These are phyloP conservation scores for Nothopassalora personata DNA, from an alignment of 2,329 filamentous ascomycete species.

Conservation along the genomic window DNA sequence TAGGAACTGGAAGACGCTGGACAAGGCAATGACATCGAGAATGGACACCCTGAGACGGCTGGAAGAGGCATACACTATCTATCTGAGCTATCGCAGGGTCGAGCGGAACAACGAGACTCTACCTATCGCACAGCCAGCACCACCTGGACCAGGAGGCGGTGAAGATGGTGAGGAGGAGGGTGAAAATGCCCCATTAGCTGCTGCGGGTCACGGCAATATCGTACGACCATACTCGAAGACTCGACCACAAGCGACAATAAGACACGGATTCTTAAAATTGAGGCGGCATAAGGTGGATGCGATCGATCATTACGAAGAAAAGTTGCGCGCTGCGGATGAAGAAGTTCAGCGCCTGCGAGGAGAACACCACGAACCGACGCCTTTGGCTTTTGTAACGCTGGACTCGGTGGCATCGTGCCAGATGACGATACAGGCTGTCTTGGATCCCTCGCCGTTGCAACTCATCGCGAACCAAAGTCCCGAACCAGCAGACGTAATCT, in stretches of 20 bases:
- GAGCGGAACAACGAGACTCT: constrained; percentile 46
- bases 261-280: constrained; percentile 71
- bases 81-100: constrained; percentile 56
- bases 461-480: constrained; percentile 82
- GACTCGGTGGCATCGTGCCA: constrained; percentile 87
- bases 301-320: constrained; percentile 90
- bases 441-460: constrained; percentile 83
- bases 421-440: constrained; percentile 91
- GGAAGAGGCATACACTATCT: constrained; percentile 77
- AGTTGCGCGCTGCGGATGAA: constrained; percentile 71
- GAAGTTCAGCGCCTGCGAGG: constrained; percentile 64
- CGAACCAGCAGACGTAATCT: constrained; percentile 86
- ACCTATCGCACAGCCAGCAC: constrained; percentile 46
- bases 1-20: constrained; percentile 77
- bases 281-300: constrained; percentile 73
- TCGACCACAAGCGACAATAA: constrained; percentile 66
- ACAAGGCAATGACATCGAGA: constrained; percentile 65
- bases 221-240: constrained; percentile 42
- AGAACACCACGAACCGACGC: constrained; percentile 70
- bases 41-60: constrained; percentile 62
- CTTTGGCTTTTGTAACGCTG: constrained; percentile 94
- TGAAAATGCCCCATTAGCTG: constrained; percentile 26
- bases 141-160: constrained; percentile 30
- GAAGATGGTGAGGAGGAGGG: constrained; percentile 24
- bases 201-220: constrained; percentile 28